Evolutionary conservation across 306 rosid genomes (phyloP), one percentile per base, ranked within the genome.

Genomic region (Abrus pulchellus): DNA sequence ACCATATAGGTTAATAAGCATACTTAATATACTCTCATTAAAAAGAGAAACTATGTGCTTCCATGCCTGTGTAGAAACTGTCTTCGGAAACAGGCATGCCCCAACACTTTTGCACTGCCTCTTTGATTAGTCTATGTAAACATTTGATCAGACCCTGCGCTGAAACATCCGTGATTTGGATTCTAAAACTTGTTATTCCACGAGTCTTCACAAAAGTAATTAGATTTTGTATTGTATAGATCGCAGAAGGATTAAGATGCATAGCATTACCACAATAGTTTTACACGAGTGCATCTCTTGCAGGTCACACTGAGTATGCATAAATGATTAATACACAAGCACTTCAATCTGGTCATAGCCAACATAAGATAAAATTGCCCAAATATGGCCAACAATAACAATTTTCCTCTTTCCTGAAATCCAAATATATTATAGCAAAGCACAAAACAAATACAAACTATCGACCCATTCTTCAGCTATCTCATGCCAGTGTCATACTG

Each of bases 331-430:
- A 86, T 68, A 83, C 76, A 84, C 67, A 81, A 72, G 29, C 64
- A 81, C 66, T 63, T 41, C 30, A 53, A 75, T 1, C 9, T 29
- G 70, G 71, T 80, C 85, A 75, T 29, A 30, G 63, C 44, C 82
- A 84, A 45, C 50, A 40, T 63, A 34, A 85, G 49, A 67, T 72
- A 83, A 30, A 64, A 76, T 70, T 54, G 84, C 55, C 79, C 80
- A 78, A 68, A 81, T 53, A 11, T 33, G 72, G 68, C n/a, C 8
- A 64, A 80, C 59, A 77, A 56, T 77, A 82, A 82, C 85, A 85
- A 12, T 13, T 81, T 30, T 20, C 44, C 6, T 61, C 74, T 30
- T 44, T 41, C 74, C 62, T 9, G 48, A 61, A 69, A 81, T 81
- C 77, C 53, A 48, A 56, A 78, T 38, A 73, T 44, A 33, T 54